phyloP scores from a whole-genome alignment of 306 rosid species.

The Aeschynomene evenia region DNA sequence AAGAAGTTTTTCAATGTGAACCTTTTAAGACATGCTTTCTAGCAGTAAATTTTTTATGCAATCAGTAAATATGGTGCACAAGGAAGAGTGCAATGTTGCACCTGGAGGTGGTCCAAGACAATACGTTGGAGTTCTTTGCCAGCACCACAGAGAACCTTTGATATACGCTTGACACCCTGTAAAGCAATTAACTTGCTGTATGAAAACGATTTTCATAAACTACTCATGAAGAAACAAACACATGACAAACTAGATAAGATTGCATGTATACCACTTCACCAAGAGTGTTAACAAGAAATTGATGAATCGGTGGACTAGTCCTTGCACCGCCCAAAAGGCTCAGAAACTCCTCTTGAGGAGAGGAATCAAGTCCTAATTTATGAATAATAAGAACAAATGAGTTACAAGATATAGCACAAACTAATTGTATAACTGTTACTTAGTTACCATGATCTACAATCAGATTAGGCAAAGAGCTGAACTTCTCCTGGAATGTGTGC shows the following conservation, averaged over 20 bases:
- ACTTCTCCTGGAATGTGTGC: slow-evolving; percentile 80
- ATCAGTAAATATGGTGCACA: slow-evolving; percentile 1
- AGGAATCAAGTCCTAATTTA: slow-evolving; percentile 69
- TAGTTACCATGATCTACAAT: slow-evolving; percentile 73
- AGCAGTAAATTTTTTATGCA: not conserved
- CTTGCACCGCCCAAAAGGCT: slow-evolving; percentile 97
- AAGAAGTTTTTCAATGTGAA: not conserved
- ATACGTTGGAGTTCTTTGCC: slow-evolving; percentile 94
- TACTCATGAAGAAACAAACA: slow-evolving; percentile 23
- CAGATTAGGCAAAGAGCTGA: slow-evolving; percentile 73
- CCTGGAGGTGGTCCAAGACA: slow-evolving; percentile 94
- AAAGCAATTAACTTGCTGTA: slow-evolving; percentile 33
- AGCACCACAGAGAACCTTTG: slow-evolving; percentile 82
- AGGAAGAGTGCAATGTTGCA: slow-evolving; percentile 36
- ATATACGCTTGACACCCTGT: slow-evolving; percentile 88
- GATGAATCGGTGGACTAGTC: slow-evolving; percentile 91
- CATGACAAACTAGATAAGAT: slow-evolving; percentile 18
- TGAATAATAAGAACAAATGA: slow-evolving; percentile 34
- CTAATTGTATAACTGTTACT: slow-evolving; percentile 17
- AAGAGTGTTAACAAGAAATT: slow-evolving; percentile 88
- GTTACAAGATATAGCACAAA: slow-evolving; percentile 3
- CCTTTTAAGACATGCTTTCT: slow-evolving; percentile 15
- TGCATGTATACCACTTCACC: slow-evolving; percentile 72
- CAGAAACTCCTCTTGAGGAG: slow-evolving; percentile 90
- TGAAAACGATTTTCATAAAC: slow-evolving; percentile 32